These are phyloP conservation scores for Rhodomyrtus psidioides DNA, from an alignment of 441 rosid genomes.

Conservation along the genomic window DNA sequence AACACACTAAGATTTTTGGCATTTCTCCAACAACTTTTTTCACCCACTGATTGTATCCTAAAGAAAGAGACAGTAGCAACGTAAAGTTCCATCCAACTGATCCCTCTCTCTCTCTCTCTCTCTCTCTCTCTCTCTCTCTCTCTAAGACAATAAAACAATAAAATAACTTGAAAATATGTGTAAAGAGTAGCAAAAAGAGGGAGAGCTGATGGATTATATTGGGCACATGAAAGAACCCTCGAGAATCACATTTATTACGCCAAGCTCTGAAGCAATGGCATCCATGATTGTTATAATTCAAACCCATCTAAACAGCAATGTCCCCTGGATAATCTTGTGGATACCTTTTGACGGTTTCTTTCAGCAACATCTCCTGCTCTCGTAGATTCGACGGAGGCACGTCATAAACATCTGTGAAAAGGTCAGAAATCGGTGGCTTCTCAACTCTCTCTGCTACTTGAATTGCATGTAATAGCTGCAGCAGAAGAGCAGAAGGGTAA, in stretches of 20 bases:
- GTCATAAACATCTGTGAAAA: conserved; percentile 20
- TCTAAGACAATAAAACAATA: neutral
- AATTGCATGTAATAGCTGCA: conserved; percentile 15
- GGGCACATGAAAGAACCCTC: neutral
- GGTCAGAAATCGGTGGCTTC: conserved; percentile 12
- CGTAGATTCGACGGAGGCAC: conserved; percentile 1
- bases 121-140: neutral
- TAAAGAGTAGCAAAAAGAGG: neutral
- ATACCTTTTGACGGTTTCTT: conserved; percentile 5
- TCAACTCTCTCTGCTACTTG: conserved; percentile 19
- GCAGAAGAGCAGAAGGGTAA: neutral
- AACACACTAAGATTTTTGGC: neutral
- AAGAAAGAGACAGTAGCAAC: neutral
- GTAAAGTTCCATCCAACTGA: neutral
- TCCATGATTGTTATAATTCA: neutral
- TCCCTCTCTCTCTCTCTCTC: neutral
- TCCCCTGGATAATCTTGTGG: conserved; percentile 11
- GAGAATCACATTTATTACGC: neutral
- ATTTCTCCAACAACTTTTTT: neutral
- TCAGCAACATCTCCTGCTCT: conserved; percentile 13
- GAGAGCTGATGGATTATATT: neutral
- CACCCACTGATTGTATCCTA: neutral
- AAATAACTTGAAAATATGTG: neutral
- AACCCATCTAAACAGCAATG: conserved; percentile 5
- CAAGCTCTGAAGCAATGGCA: neutral